Base-by-base conservation (phyloP, 1,139 yeast species). In the Geotrichum reessii region DNA sequence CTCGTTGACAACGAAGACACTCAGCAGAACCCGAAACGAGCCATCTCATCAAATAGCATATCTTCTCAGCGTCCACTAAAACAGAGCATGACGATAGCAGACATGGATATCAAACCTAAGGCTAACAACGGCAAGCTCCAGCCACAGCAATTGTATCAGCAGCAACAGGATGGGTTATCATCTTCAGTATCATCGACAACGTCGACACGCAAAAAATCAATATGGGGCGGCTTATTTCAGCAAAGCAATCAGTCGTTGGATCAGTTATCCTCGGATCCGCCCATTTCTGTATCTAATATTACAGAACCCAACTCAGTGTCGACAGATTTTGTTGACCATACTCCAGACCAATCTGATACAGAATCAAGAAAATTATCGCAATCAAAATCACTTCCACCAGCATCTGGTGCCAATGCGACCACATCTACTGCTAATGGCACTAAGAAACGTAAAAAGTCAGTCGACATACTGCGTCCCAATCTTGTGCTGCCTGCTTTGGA, bases 401-500 rank as follows among this genome's bases (percentile, higher is more conserved):
- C 28, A 22, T 28, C 14, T 22, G 44, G 24, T 40, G 54, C n/a
- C 19, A 48, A 33, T 17, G 44, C 19, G 17, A 3, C 44, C 21
- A 12, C 8, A 5, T 8, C 44, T 37, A 19, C 19, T n/a, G 19
- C 21, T 19, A 37, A 37, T 37, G 44, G 44, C 3, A 37, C 44
- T 17, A 37, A 37, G 44, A 37, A 37, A 37, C 44, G 44, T 1
- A 48, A 47, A 24, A 52, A 19, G n/a, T 49, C 31, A 6, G n/a
- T 17, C 27, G 28, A n/a, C 14, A 54, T 44, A 33, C 19, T 25
- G n/a, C 61, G 68, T 11, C 72, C 73, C 4, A 70, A 69, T 48
- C 63, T 70, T 9, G 71, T 71, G 6, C 63, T 70, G 1, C 74
- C 74, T 1, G 59, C 67, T 0, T 58, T 69, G 1, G 67, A 67